Conservation (phyloP, 73 alveolate genomes). For the Stentor roeselii region DNA sequence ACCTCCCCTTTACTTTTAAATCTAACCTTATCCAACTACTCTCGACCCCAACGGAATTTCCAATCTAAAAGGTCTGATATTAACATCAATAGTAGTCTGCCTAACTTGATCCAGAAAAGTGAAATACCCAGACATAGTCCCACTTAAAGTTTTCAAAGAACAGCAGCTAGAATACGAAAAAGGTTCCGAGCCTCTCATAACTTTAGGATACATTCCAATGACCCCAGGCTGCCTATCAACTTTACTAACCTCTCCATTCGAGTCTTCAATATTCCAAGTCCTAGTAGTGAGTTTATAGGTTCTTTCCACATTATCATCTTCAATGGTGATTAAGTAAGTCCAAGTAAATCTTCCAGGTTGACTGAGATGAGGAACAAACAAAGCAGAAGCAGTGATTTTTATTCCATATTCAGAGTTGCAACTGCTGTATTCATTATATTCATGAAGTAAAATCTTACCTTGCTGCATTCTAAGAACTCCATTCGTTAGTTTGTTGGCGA, state of each 20-base stretch:
- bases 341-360: neutral
- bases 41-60: neutral
- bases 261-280: neutral
- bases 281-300: neutral
- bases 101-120: neutral
- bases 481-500: too few species aligned
- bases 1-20: neutral
- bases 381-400: neutral
- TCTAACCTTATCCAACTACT: neutral
- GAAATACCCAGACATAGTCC: constrained; percentile 16
- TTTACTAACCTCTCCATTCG: neutral
- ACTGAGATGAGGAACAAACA: constrained; percentile 10
- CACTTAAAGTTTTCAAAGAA: neutral
- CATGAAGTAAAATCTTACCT: neutral
- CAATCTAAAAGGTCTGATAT: neutral
- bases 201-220: constrained; percentile 11
- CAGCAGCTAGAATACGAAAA: neutral
- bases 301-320: neutral
- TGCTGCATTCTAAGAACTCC: neutral
- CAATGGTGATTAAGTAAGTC: neutral
- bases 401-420: neutral
- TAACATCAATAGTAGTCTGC: neutral
- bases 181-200: neutral
- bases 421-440: neutral
- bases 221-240: constrained; percentile 23